Conservation (phyloP, 2,329 filamentous ascomycete species). For the Penicillium sp. region DNA sequence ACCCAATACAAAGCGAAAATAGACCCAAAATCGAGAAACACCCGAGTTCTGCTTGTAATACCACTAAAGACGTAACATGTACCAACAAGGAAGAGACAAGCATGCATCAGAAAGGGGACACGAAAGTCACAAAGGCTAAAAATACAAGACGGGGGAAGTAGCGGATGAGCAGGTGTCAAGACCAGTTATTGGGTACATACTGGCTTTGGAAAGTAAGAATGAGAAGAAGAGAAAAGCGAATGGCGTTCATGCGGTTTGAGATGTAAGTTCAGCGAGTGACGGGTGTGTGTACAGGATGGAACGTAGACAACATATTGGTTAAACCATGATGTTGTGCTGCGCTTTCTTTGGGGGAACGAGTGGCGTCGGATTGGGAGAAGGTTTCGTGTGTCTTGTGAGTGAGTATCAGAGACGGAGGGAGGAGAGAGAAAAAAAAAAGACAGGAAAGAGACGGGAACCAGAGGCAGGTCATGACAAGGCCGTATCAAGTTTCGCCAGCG, state of each 20-base stretch:
- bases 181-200: background rate
- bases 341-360: conserved; percentile 1
- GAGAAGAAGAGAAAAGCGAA: conserved; percentile 1
- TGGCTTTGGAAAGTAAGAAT: background rate
- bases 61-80: conserved; percentile 4
- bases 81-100: background rate
- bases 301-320: background rate
- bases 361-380: conserved; percentile 1
- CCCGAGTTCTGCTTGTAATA: conserved; percentile 3
- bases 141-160: conserved; percentile 8
- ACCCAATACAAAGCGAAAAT: too few relatives aligned
- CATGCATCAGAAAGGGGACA: conserved; percentile 6
- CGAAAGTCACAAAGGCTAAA: conserved; percentile 1
- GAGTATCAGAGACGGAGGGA: background rate
- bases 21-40: background rate
- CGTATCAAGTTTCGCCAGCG: background rate
- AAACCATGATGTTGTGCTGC: background rate
- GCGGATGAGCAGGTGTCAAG: background rate
- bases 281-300: conserved; percentile 4
- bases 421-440: background rate
- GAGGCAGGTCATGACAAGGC: background rate
- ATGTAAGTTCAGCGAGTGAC: conserved; percentile 7
- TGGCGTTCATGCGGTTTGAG: background rate
- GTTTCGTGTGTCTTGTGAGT: background rate
- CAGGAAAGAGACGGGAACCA: conserved; percentile 1